Evolutionary conservation across 345 rosid genomes (phyloP), one percentile per base, ranked within the genome.

Genomic region (Chamaenerion angustifolium): DNA sequence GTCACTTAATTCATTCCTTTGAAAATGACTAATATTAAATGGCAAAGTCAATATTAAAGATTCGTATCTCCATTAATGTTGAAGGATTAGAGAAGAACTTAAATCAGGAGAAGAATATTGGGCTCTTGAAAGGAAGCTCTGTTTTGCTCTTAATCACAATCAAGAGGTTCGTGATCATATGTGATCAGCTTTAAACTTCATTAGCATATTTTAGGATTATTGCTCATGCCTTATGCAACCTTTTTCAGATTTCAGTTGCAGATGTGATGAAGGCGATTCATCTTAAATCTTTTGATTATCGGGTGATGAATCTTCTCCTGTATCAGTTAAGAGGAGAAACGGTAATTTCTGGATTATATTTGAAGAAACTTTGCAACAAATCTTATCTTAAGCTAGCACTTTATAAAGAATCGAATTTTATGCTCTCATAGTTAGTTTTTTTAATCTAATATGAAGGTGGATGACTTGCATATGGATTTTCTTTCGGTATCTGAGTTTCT

Each of bases 91-190:
- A 13, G 76, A 79, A 64, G 94, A 90, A 71, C 62, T 90, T 50
- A 70, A 55, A 54, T 59, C 43, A 12, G 98, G 98, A 56, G 71
- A 70, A 56, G 98, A 81, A 72, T 90, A 79, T 51, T 90, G 95
- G 98, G 68, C 79, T 56, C 61, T 90, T 52, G 98, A 90, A 68
- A 81, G 98, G 76, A 76, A 75, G 71, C 92, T 86, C 23, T 86
- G 98, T 60, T 62, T 59, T 65, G 83, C 83, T 54, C 72, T 83
- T 50, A 60, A 59, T 49, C 61, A 51, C 50, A 66, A 69, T 64
- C 55, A 66, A 9, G 68, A 70, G 81, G 95, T 90, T 58, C 40
- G 49, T 40, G 27, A 23, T 45, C 48, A 16, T 35, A 46, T 14
- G 23, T 12, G 21, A 17, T 56, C 25, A 16, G 35, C 40, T 17